Evolutionary conservation across 192 early-diverging fungal species (phyloP), one percentile per base, ranked within the genome.

Genomic region (Backusella macrospora): DNA sequence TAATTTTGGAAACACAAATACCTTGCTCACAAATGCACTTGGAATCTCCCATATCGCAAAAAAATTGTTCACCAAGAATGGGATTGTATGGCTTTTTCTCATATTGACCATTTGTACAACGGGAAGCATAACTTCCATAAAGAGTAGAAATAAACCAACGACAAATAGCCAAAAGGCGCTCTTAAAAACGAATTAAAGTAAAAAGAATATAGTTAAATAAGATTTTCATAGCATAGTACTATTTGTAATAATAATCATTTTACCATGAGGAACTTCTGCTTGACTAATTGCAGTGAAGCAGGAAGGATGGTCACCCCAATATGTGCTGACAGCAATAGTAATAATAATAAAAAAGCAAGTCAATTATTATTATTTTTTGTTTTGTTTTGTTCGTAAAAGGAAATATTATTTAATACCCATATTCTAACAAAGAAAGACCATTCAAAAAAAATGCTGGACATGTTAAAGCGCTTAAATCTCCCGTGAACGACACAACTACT

Each of bases 121-220:
- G 90, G 45, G 87, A 90, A 52, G 91, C 86, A 81, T 90, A 93
- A 72, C 87, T 89, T 43, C 93, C 93, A 65, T 89, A 93, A 13
- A 95, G 85, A 37, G 93, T 93, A 21, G 92, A 93, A 62, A 95
- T 86, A 71, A 91, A 95, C 93, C 93, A 95, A 46, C 88, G 85
- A 34, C 86, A 82, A 21, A 90, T 87, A 55, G 85, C 88, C 75
- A 92, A 76, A 78, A 93, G 87, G 69, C 92, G 88, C 45, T 92
- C 91, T 78, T 82, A 82, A 62, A 86, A 75, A 80, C 4, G 0
- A 10, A 52, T 52, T 21, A 16, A 52, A 21, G 18, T 18, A 34
- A 34, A 34, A 34, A 34, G 29, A 2, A 34, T 34, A 34, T 14
- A 70, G 4, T 48, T 62, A 43, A 38, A 44, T 12, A n/a, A 43